Evolutionary conservation across 2,329 filamentous ascomycete species (phyloP).

Genomic region (Aspergillus sojae): DNA sequence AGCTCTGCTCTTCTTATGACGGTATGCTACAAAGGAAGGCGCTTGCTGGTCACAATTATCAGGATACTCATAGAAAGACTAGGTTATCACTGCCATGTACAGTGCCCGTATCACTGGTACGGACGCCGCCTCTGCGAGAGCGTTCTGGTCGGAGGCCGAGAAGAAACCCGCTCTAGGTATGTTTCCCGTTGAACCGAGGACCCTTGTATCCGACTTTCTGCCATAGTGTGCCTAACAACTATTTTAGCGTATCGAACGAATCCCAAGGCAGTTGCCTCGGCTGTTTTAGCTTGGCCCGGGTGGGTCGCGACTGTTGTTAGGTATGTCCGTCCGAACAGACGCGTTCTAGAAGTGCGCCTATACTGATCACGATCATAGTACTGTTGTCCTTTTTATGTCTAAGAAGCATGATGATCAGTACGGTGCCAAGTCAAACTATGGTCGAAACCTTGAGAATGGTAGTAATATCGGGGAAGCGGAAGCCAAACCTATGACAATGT

Average conservation of each 20-base stretch:
- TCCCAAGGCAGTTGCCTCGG: not conserved
- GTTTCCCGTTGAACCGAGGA: accelerated
- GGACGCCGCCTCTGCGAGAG: not conserved
- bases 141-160: not conserved
- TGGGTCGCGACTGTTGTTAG: not conserved
- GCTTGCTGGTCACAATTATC: no score
- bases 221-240: not conserved
- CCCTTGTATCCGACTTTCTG: not conserved
- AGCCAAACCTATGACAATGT: not conserved
- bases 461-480: not conserved
- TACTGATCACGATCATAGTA: slow-evolving; percentile 47
- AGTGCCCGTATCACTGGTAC: not conserved
- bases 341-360: slow-evolving; percentile 28
- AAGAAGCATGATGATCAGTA: slow-evolving; percentile 35
- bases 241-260: not conserved
- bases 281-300: not conserved
- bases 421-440: slow-evolving; percentile 16
- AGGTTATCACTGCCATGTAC: not conserved
- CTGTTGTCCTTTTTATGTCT: slow-evolving; percentile 35
- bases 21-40: not conserved
- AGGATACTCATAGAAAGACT: no score
- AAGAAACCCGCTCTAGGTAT: not conserved
- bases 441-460: not conserved
- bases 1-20: slow-evolving; percentile 41
- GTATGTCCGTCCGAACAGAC: not conserved